Base-by-base conservation (phyloP, 1,284 basidiomycete species). In the Laetiporus sulphureus region DNA sequence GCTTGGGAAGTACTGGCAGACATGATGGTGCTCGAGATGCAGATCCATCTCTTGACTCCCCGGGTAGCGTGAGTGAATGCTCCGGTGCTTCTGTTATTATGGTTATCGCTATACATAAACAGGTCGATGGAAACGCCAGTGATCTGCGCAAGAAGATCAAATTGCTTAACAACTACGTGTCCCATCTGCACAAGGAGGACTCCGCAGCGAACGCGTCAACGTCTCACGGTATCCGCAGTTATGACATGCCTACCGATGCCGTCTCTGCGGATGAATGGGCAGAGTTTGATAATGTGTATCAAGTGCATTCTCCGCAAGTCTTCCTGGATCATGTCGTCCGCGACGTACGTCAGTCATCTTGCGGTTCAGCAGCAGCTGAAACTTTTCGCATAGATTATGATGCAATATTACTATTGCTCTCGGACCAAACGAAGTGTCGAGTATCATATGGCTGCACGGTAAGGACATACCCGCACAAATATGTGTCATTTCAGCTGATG, bases 331-430 rank as follows among this genome's bases (percentile, higher is more conserved):
- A 84, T 58, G 70, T 75, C 13, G 83, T 85, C 12, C 82, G 60
- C 42, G 60, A 61, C 42, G 60, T 61, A 37, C 45, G 47, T 32
- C 3, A 11, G 20, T 3, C 12, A 4, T 29, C 23, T 18, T 10
- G 12, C 13, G 13, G 6, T 21, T 21, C n/a, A 18, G 15, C 32
- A 8, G 13, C 22, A 11, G 24, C 11, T 13, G 38, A 33, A 15
- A 40, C 29, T 1, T 1, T 4, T 13, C 19, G 12, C 11, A 4
- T 30, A 93, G 79, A 78, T 95, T 45, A 70, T 95, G 58, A 77
- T 90, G 65, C 86, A 90, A 60, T 97, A 97, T 64, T 93, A 92
- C 60, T 87, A 89, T 59, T 88, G 86, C 55, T 89, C 84, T 35
- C 73, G 80, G 35, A 74, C 82, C 19, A 68, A 79, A 32, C 76